Percentiles rank a stretch among this genome's conserved stretches.
phyloP scores from a whole-genome alignment of 805 yeast genomes.

The Saturnispora hagleri region DNA sequence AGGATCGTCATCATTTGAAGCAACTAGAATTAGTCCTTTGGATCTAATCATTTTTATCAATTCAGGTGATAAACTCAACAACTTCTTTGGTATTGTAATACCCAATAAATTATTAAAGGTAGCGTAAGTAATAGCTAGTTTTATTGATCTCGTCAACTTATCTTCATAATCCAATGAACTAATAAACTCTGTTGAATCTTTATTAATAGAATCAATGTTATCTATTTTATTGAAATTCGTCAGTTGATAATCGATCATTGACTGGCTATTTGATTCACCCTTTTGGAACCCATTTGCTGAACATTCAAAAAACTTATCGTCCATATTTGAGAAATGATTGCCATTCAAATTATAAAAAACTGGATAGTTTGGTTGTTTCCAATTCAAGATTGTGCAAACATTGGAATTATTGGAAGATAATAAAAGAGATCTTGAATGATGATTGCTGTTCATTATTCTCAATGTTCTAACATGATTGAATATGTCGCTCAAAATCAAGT shows the following conservation, averaged over 20 bases:
- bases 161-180: conserved; percentile 30
- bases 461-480: conserved; percentile 66
- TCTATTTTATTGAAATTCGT: conserved; percentile 24
- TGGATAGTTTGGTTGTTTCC: conserved; percentile 98
- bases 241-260: background rate
- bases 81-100: conserved; percentile 60
- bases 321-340: conserved; percentile 29
- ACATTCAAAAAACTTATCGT: conserved; percentile 28
- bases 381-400: conserved; percentile 87
- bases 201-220: conserved; percentile 29
- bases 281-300: conserved; percentile 34
- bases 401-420: conserved; percentile 81
- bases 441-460: conserved; percentile 21
- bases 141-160: conserved; percentile 54
- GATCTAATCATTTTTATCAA: conserved; percentile 66
- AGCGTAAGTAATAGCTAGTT: conserved; percentile 77
- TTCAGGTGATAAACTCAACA: conserved; percentile 66
- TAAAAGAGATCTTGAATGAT: conserved; percentile 51
- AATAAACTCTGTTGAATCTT: conserved; percentile 27
- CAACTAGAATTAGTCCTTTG: conserved; percentile 78
- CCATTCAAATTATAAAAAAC: conserved; percentile 80
- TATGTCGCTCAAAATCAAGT: conserved; percentile 56
- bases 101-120: conserved; percentile 79
- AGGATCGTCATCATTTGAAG: conserved; percentile 20
- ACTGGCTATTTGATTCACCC: background rate